phyloP scores from a whole-genome alignment of 768 basidiomycete species.

The Daedaleopsis sinensis region DNA sequence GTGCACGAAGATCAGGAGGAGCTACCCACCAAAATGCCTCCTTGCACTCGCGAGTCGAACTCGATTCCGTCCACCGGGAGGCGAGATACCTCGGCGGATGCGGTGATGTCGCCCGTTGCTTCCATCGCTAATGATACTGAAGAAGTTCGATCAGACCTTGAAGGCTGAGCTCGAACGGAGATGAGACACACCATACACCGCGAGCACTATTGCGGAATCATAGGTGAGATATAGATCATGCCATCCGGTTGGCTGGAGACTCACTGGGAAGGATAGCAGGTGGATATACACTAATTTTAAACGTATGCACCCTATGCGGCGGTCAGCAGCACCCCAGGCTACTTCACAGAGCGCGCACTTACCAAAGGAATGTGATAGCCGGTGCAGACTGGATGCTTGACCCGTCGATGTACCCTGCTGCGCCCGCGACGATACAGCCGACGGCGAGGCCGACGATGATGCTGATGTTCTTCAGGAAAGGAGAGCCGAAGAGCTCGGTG shows the following conservation, averaged over 20 bases:
- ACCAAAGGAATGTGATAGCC: slow-evolving; percentile 74
- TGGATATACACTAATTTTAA: slow-evolving; percentile 76
- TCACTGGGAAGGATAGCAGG: slow-evolving; percentile 57
- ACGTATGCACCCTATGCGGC: slow-evolving; percentile 42
- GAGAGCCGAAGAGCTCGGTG: slow-evolving; percentile 84
- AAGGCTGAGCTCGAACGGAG: neutral
- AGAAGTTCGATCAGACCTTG: neutral
- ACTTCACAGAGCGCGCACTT: too few species aligned
- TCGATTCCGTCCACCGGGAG: slow-evolving; percentile 70
- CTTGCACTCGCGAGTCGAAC: slow-evolving; percentile 83
- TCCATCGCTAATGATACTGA: slow-evolving; percentile 80
- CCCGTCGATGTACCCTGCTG: slow-evolving; percentile 75
- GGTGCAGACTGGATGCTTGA: slow-evolving; percentile 68
- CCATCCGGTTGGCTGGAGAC: too few species aligned
- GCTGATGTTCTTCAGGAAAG: slow-evolving; percentile 81
- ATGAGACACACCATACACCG: slow-evolving; percentile 52
- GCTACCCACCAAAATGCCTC: slow-evolving; percentile 71
- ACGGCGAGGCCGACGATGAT: slow-evolving; percentile 76
- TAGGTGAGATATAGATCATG: too few species aligned
- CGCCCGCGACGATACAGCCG: slow-evolving; percentile 82
- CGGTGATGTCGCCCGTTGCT: slow-evolving; percentile 84
- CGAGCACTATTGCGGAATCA: slow-evolving; percentile 41
- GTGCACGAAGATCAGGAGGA: too few species aligned
- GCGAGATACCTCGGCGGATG: slow-evolving; percentile 80
- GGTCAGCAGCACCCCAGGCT: too few species aligned